Percentiles rank a stretch among this genome's conserved stretches.
Conservation (phyloP, 1,284 basidiomycete genomes). For the Athelia sp. region DNA sequence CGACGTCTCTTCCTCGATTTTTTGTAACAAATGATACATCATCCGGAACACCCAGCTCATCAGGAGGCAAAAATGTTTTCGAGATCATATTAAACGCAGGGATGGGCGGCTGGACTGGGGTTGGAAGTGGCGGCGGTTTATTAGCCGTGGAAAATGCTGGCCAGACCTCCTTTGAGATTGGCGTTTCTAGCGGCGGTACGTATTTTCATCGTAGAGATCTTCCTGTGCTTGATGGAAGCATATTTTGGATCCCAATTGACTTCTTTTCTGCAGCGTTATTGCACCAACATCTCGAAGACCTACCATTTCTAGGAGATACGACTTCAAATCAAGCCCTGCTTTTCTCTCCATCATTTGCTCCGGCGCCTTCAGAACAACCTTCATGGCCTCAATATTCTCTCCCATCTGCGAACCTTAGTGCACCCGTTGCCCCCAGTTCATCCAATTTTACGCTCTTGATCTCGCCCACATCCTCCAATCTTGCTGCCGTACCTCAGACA, state of each 20-base stretch:
- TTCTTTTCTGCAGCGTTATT: conserved; percentile 33
- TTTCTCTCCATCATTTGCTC: conserved; percentile 62
- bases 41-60: conserved; percentile 32
- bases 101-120: conserved; percentile 52
- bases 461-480: conserved; percentile 34
- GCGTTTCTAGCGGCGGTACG: conserved; percentile 49
- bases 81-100: conserved; percentile 52
- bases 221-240: conserved; percentile 7
- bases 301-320: conserved; percentile 72
- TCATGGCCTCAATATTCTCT: conserved; percentile 81
- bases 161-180: conserved; percentile 48
- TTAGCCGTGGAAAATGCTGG: conserved; percentile 42
- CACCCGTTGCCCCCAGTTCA: conserved; percentile 35
- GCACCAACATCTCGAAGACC: conserved; percentile 35
- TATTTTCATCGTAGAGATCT: conserved; percentile 3
- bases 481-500: conserved; percentile 48
- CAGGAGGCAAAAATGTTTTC: conserved; percentile 36
- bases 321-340: conserved; percentile 72
- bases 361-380: conserved; percentile 31
- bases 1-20: conserved; percentile 36
- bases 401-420: conserved; percentile 48
- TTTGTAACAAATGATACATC: conserved; percentile 52
- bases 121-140: conserved; percentile 42
- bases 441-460: conserved; percentile 55
- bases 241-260: too few species aligned